Evolutionary conservation across 345 rosid species (phyloP), one percentile per base, ranked within the genome.

Genomic region (Linum lewisii): DNA sequence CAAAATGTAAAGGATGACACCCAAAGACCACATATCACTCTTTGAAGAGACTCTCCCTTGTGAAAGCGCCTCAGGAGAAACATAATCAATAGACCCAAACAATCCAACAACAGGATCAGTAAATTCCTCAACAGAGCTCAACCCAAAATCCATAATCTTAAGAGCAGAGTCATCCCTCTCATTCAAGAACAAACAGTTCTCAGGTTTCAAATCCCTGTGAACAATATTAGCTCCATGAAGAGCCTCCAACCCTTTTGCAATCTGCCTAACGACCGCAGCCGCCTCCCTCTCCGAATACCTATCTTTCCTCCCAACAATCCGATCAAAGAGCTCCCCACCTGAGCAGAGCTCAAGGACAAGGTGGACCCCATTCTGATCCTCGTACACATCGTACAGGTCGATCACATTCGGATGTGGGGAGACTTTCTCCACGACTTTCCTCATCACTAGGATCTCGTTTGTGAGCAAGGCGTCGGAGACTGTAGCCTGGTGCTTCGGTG

Each of bases 81-180:
- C 90, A 61, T 84, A 79, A 69, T 81, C 86, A 22, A 84, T 78
- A 0, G 86, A 84, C 24, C 90, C 86, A 36, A 84, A 84, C 69
- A 84, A 69, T 21, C 90, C 90, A 19, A 84, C 82, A 16, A 79
- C 83, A 1, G 86, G 86, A 72, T 84, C 84, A 13, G 84, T 80
- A 22, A 72, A 81, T 7, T 80, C 84, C 52, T 81, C 90, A 20
- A 76, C 86, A 15, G 86, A 84, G 51, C 90, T 79, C 70, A 84
- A 64, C 51, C 90, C 90, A 36, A 81, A 84, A 24, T 84, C 86
- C 90, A 84, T 79, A 60, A 84, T 84, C 81, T 84, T 84, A 73
- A 81, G 59, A 0, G 86, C 77, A 4, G 86, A 84, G 51, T 84
- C 83, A 44, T 81, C 68, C 2, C 26, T 52, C 20, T 62, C 65